Percentiles rank a stretch among this genome's conserved stretches.
Conservation (phyloP, 495 filamentous ascomycete genomes). For the Apodospora peruviana region DNA sequence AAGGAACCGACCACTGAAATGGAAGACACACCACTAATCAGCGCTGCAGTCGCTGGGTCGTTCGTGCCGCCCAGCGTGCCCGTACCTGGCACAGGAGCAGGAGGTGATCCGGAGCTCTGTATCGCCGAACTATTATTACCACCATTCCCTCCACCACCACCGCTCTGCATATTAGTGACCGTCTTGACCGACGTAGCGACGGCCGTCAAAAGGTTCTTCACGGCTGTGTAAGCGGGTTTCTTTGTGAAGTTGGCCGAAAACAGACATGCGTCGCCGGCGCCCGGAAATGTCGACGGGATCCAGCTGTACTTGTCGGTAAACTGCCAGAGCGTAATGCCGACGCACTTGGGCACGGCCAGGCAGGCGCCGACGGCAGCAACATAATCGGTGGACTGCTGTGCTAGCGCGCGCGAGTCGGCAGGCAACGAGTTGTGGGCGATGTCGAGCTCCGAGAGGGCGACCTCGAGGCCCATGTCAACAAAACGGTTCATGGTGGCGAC, state of each 20-base stretch:
- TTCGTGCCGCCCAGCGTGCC: too few relatives aligned
- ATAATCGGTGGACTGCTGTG: conserved; percentile 52
- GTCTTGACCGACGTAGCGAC: conserved; percentile 30
- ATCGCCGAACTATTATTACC: background rate
- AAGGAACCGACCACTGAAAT: too few relatives aligned
- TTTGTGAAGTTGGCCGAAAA: conserved; percentile 40
- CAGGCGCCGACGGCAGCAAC: conserved; percentile 46
- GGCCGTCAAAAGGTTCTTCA: conserved; percentile 21
- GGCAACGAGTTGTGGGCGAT: conserved; percentile 36
- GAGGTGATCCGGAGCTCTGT: background rate
- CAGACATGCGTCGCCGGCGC: conserved; percentile 46
- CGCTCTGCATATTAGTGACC: background rate
- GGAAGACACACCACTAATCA: too few relatives aligned
- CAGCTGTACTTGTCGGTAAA: conserved; percentile 56
- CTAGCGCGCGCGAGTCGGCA: conserved; percentile 25
- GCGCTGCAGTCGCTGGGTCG: too few relatives aligned
- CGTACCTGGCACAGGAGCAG: too few relatives aligned
- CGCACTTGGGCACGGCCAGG: conserved; percentile 42
- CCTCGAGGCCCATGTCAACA: conserved; percentile 42
- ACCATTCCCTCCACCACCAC: background rate
- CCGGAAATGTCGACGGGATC: conserved; percentile 40
- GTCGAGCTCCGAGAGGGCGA: conserved; percentile 56
- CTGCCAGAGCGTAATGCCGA: conserved; percentile 59
- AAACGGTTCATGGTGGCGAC: conserved; percentile 32
- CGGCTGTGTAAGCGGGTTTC: conserved; percentile 46